These are phyloP conservation scores for Gilbertella persicaria DNA, from an alignment of 371 early-diverging fungal species.

Conservation along the genomic window DNA sequence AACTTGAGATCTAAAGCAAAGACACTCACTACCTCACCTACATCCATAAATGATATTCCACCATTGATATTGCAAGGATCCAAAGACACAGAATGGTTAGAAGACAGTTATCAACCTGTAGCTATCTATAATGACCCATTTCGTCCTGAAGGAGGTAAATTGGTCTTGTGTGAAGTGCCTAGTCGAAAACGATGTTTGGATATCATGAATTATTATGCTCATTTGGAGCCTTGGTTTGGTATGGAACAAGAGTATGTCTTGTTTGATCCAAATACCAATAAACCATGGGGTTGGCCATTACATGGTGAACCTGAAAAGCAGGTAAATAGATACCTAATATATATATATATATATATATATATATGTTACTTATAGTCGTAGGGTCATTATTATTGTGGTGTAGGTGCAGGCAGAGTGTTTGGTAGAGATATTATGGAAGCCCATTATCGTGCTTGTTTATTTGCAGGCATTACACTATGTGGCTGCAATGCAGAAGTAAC, in stretches of 20 bases:
- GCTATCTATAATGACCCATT: constrained; percentile 60
- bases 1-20: constrained; percentile 42
- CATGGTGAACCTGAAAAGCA: constrained; percentile 52
- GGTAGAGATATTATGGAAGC: constrained; percentile 64
- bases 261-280: constrained; percentile 47
- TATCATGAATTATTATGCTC: constrained; percentile 46
- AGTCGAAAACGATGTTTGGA: constrained; percentile 43
- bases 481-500: constrained; percentile 55
- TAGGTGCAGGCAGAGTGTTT: constrained; percentile 52
- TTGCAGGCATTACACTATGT: constrained; percentile 50
- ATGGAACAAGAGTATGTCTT: constrained; percentile 63
- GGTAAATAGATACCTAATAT: constrained; percentile 21
- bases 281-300: constrained; percentile 49
- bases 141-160: constrained; percentile 52
- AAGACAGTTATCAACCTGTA: constrained; percentile 24
- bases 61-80: constrained; percentile 24
- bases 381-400: constrained; percentile 62
- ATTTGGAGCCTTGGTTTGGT: constrained; percentile 60
- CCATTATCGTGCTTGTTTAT: constrained; percentile 62
- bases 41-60: constrained; percentile 43
- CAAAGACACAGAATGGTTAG: constrained; percentile 13
- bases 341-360: neutral
- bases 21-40: constrained; percentile 42
- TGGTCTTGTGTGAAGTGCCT: constrained; percentile 50
- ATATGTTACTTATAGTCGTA: too few relatives aligned